These are phyloP conservation scores for Plasmodium vivax DNA, from an alignment of 169 alveolate species.

Conservation along the genomic window DNA sequence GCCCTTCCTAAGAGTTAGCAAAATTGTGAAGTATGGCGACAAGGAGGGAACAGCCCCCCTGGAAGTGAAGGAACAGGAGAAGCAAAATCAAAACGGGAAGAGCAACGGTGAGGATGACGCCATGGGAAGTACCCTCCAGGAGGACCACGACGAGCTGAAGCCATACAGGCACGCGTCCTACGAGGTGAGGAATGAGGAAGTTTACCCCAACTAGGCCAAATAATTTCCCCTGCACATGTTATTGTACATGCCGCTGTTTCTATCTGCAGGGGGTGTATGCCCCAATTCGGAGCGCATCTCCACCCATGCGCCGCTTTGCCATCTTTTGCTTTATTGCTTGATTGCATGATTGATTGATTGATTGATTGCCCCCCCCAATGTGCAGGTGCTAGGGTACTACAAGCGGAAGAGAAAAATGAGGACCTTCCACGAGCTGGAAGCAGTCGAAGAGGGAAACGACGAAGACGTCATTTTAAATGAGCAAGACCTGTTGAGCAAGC, in stretches of 20 bases:
- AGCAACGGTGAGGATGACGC: background rate
- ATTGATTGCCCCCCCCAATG: background rate
- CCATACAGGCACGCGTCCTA: constrained; percentile 62
- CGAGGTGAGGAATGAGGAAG: constrained; percentile 14
- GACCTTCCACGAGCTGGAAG: constrained; percentile 11
- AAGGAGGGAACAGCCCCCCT: background rate
- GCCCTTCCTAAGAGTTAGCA: constrained; percentile 1
- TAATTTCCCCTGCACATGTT: background rate
- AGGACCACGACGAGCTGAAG: constrained; percentile 12
- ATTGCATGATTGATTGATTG: background rate
- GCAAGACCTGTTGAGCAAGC: background rate
- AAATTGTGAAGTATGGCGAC: background rate
- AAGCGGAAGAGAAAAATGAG: constrained; percentile 54
- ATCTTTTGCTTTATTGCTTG: too few species aligned
- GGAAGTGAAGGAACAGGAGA: background rate
- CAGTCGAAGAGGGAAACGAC: background rate
- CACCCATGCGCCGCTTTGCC: background rate
- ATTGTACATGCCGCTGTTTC: background rate
- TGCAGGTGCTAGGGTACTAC: constrained; percentile 67
- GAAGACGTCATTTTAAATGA: constrained; percentile 14
- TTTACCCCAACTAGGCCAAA: background rate
- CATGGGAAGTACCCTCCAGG: background rate
- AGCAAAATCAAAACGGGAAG: background rate
- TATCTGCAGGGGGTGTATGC: background rate
- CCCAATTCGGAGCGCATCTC: background rate